Base-by-base conservation (phyloP, 371 early-diverging fungal species). In the Mucor piriformis region DNA sequence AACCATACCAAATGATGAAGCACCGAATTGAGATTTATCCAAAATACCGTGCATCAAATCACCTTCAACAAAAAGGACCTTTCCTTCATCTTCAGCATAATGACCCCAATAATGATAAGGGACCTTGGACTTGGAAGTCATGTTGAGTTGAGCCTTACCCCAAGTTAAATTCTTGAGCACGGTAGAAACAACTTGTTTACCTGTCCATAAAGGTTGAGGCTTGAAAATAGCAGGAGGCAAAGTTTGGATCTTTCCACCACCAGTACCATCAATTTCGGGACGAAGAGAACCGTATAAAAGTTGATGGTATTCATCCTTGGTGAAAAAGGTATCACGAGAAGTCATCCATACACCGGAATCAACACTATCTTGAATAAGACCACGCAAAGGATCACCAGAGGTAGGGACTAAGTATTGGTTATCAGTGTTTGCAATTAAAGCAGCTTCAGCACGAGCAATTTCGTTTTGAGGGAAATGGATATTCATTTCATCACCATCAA, bases 401-500 rank as follows among this genome's bases (percentile, higher is more conserved):
- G 99, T 99, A 13, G 99, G 98, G 6, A 95, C 98, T 53, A 99
- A 83, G 82, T 99, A 99, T 78, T 99, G 99, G 62, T 90, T 83
- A 70, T 99, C 98, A 4, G 95, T 99, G 54, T 93, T 92, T 58
- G 95, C 96, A 61, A 99, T 95, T 63, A 95, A 70, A 64, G 89
- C 83, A 33, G 97, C 97, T 80, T 99, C 99, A 25, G 99, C 93
- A 50, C 96, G 87, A 12, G 97, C 96, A 49, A 95, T 80, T 77
- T 97, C 95, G 76, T 92, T 95, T 80, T 99, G 99, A 33, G 99
- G 99, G 70, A 99, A 99, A 81, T 99, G 99, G 64, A 98, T 89
- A 79, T 99, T 99, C 99, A 99, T 99, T 81, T 99, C 99, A 81
- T 99, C 99, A 72, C 99, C 99, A 79, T 99, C 99, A 81, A 99